These are phyloP conservation scores for Rhizophora apiculata DNA, from an alignment of 345 rosid genomes.

Conservation along the genomic window DNA sequence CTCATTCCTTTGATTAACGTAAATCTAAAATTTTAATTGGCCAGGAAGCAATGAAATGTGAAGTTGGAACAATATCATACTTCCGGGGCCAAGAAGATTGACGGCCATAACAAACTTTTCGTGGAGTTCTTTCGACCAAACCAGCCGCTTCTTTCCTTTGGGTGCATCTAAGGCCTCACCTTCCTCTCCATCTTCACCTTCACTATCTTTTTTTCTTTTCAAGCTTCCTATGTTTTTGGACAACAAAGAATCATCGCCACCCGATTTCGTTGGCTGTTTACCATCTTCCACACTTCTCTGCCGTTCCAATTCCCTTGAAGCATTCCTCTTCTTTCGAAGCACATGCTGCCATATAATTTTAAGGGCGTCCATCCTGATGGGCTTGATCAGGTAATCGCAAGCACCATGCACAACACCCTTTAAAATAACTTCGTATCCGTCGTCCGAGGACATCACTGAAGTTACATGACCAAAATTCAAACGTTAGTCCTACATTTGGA, in stretches of 20 bases:
- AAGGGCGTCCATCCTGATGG: slow-evolving; percentile 21
- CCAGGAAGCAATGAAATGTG: neutral
- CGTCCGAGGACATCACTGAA: slow-evolving; percentile 31
- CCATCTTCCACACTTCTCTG: neutral
- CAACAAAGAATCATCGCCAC: neutral
- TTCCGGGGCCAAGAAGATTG: slow-evolving; percentile 24
- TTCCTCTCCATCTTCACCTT: neutral
- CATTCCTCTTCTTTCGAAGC: slow-evolving; percentile 16
- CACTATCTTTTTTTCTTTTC: slow-evolving; percentile 11
- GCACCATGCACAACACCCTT: slow-evolving; percentile 28
- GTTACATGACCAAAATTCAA: neutral
- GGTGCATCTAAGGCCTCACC: slow-evolving; percentile 11
- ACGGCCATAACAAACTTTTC: slow-evolving; percentile 26
- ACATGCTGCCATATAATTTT: slow-evolving; percentile 37
- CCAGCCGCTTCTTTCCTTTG: slow-evolving; percentile 25
- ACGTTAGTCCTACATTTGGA: neutral
- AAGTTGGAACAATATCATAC: slow-evolving; percentile 18
- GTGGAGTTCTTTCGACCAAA: slow-evolving; percentile 35
- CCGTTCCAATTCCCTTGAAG: neutral
- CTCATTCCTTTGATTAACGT: neutral
- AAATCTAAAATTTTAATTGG: neutral
- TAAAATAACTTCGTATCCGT: slow-evolving; percentile 11
- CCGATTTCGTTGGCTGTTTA: neutral
- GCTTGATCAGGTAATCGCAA: slow-evolving; percentile 35
- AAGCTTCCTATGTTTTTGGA: neutral